Evolutionary conservation across 2,329 filamentous ascomycete species (phyloP).

Genomic region (Aspergillus sp.): DNA sequence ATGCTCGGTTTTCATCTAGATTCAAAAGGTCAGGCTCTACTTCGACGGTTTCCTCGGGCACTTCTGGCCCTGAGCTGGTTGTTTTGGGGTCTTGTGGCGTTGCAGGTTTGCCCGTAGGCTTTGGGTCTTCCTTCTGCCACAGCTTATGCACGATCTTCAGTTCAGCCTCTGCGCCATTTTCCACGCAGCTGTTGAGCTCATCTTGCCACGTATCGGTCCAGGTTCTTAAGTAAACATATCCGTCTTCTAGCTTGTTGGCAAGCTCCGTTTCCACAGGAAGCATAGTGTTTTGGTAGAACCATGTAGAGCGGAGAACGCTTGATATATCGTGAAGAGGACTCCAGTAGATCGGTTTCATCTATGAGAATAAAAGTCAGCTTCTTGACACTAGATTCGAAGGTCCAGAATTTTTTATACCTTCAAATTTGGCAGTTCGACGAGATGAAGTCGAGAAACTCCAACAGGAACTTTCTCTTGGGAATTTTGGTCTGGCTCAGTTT

Average conservation of each 20-base stretch:
- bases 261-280: slow-evolving; percentile 77
- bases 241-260: slow-evolving; percentile 88
- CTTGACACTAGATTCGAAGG: slow-evolving; percentile 2
- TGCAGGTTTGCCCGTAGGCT: slow-evolving; percentile 28
- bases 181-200: slow-evolving; percentile 82
- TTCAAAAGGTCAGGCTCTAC: slow-evolving; percentile 5
- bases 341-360: slow-evolving; percentile 98
- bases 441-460: slow-evolving; percentile 82
- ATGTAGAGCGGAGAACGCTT: slow-evolving; percentile 77
- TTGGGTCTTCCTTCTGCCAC: slow-evolving; percentile 61
- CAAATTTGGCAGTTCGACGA: slow-evolving; percentile 75
- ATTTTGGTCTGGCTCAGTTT: slow-evolving; percentile 23
- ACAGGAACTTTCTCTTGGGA: slow-evolving; percentile 65
- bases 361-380: slow-evolving; percentile 13
- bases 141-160: slow-evolving; percentile 81
- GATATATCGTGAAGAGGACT: slow-evolving; percentile 86
- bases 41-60: slow-evolving; percentile 5
- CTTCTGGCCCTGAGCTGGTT: slow-evolving; percentile 16
- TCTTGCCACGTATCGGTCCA: slow-evolving; percentile 93
- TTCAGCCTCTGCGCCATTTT: slow-evolving; percentile 84
- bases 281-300: slow-evolving; percentile 98
- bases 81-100: slow-evolving; percentile 34
- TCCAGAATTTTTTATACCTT: slow-evolving; percentile 23
- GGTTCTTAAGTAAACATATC: slow-evolving; percentile 77
- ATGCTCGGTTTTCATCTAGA: slow-evolving; percentile 37